Percentiles rank a stretch among this genome's conserved stretches.
These are phyloP conservation scores for Chionographis japonica DNA, from an alignment of 106 monocot genomes.

Conservation along the genomic window DNA sequence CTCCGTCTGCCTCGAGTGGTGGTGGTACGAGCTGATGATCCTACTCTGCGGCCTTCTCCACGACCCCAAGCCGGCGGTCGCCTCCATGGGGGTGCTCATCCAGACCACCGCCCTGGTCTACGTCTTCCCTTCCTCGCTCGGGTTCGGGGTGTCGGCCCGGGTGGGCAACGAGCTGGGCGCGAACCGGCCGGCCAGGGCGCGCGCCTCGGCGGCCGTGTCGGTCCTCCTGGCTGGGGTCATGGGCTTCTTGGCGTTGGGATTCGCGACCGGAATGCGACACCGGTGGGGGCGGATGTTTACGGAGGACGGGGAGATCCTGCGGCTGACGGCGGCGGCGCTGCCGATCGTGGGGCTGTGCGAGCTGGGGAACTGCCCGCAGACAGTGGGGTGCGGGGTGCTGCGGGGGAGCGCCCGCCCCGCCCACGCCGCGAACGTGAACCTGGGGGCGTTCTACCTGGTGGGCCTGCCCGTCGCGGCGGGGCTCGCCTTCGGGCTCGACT, in stretches of 20 bases:
- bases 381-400: slow-evolving; percentile 25
- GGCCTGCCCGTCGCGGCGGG: slow-evolving; percentile 22
- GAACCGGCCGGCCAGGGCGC: slow-evolving; percentile 17
- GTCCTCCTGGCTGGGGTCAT: slow-evolving; percentile 1
- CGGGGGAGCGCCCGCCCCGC: slow-evolving; percentile 27
- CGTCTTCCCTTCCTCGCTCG: slow-evolving; percentile 29
- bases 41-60: slow-evolving; percentile 27
- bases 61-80: slow-evolving; percentile 24
- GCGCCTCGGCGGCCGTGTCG: slow-evolving; percentile 7
- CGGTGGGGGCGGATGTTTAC: slow-evolving; percentile 29
- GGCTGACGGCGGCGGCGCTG: slow-evolving; percentile 25
- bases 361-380: slow-evolving; percentile 42
- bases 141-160: slow-evolving; percentile 27
- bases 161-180: slow-evolving; percentile 32
- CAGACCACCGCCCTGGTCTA: slow-evolving; percentile 29
- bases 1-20: slow-evolving; percentile 41
- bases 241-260: slow-evolving; percentile 18
- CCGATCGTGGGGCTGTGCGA: slow-evolving; percentile 35
- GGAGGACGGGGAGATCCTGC: slow-evolving; percentile 12
- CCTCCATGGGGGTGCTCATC: slow-evolving; percentile 27
- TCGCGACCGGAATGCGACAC: slow-evolving; percentile 11
- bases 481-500: slow-evolving; percentile 13
- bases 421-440: slow-evolving; percentile 25
- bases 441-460: slow-evolving; percentile 30
- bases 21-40: slow-evolving; percentile 43